Evolutionary conservation across 768 basidiomycete species (phyloP).

Genomic region (Hortiboletus flavorubellus): DNA sequence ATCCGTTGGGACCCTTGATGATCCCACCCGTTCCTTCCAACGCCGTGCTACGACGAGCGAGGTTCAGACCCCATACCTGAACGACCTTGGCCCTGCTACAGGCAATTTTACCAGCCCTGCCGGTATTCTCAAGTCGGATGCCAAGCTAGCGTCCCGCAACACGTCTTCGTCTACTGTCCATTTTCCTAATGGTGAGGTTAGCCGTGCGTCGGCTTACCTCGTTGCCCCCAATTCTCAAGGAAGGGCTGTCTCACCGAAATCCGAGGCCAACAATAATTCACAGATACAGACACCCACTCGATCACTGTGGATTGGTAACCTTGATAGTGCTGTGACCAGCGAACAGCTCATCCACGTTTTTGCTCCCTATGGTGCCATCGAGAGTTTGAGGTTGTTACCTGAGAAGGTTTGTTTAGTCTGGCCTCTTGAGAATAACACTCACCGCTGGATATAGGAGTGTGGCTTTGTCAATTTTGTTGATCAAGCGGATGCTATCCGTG

Average conservation of each 20-base stretch:
- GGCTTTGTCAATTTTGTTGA: conserved; percentile 99
- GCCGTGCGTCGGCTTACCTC: conserved; percentile 64
- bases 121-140: conserved; percentile 57
- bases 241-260: conserved; percentile 80
- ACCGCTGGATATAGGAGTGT: conserved; percentile 67
- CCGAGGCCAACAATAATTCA: conserved; percentile 57
- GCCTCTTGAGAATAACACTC: conserved; percentile 10
- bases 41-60: conserved; percentile 60
- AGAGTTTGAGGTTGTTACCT: conserved; percentile 89
- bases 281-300: conserved; percentile 93
- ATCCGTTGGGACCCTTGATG: conserved; percentile 85
- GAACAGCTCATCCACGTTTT: conserved; percentile 95
- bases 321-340: conserved; percentile 91
- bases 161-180: conserved; percentile 53
- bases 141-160: conserved; percentile 46
- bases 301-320: conserved; percentile 97
- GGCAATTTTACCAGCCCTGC: conserved; percentile 32
- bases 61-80: conserved; percentile 52
- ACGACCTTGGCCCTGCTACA: conserved; percentile 45
- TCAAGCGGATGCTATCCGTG: conserved; percentile 91
- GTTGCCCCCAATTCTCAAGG: conserved; percentile 65
- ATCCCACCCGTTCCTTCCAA: conserved; percentile 67
- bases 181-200: conserved; percentile 62
- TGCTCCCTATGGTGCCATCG: conserved; percentile 95
- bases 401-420: conserved; percentile 70